Evolutionary conservation across 371 early-diverging fungal species (phyloP), one percentile per base, ranked within the genome.

Genomic region (Circinella umbellata): DNA sequence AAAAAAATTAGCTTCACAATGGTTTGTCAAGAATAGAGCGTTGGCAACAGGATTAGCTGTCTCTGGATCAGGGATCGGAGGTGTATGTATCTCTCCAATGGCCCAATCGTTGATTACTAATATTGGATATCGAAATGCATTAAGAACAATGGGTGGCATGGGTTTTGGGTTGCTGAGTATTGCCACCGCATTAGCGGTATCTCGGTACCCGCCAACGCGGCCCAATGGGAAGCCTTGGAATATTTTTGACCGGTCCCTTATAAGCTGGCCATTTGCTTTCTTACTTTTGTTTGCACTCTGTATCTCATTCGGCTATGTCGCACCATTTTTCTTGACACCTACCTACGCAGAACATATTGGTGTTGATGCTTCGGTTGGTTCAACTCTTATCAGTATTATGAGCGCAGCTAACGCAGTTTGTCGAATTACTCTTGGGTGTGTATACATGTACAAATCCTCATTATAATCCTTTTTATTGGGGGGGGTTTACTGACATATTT

Each of bases 41-140:
- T 74, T 94, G 67, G 94, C 94, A 1, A 91, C 90, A 3, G 96
- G 96, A 3, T 79, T 94, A 54, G 89, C 87, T 4, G 88, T 92
- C 1, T 81, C 90, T 15, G 94, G 94, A 15, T 85, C 88, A n/a
- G 94, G 95, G 4, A 67, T 92, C 17, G 95, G 95, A 20, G 94
- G 93, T 4, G 80, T 93, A 3, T 71, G 84, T 20, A 61, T 94
- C 18, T 81, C 89, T 0, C 90, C 91, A 0, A 76, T 93, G 64
- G 82, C 85, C 5, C 84, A 84, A 42, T 67, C 51, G 9, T 69
- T 92, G 59, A 83, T 93, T 39, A 59, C 64, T 3, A 68, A 66
- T 1, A 60, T 87, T 27, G 91, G 90, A 0, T 79, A 84, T 37
- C 77, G 80, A 10, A 89, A 89, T 82, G 73, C 89, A 0, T 76